These are phyloP conservation scores for Paxillus rubicundulus DNA, from an alignment of 768 basidiomycete genomes.

Conservation along the genomic window DNA sequence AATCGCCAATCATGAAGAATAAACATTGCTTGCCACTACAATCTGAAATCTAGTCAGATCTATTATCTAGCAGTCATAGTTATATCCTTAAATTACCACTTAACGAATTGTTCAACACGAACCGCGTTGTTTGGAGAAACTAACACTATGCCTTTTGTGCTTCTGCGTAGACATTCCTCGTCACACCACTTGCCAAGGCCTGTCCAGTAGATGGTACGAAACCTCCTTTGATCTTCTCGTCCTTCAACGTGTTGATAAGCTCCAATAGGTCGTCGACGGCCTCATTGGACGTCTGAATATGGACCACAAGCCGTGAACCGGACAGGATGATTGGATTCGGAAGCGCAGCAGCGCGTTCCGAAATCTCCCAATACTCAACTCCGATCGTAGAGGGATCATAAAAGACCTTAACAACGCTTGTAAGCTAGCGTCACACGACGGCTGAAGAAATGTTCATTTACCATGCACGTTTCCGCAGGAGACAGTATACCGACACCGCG, in stretches of 20 bases:
- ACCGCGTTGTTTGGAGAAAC: too few relatives aligned
- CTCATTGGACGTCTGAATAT: constrained; percentile 76
- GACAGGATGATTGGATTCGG: constrained; percentile 66
- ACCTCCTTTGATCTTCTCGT: constrained; percentile 64
- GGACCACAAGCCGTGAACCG: constrained; percentile 81
- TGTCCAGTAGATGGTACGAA: constrained; percentile 17
- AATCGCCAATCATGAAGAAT: too few relatives aligned
- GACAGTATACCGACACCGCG: constrained; percentile 71
- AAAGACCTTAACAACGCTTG: constrained; percentile 55
- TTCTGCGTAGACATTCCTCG: constrained; percentile 9
- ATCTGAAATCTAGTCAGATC: too few relatives aligned
- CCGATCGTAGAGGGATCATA: constrained; percentile 77
- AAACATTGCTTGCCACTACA: too few relatives aligned
- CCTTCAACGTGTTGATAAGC: constrained; percentile 58
- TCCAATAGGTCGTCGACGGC: constrained; percentile 81
- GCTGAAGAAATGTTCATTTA: constrained; percentile 31
- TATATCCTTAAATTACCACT: too few relatives aligned
- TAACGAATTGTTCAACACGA: too few relatives aligned
- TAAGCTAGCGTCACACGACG: background rate
- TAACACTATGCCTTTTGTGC: background rate
- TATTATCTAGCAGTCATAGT: too few relatives aligned
- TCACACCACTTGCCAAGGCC: background rate
- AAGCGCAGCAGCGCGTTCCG: constrained; percentile 56
- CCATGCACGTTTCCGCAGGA: constrained; percentile 90
- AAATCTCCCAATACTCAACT: constrained; percentile 64